Conservation (phyloP, 257 asterid genomes). For the Ajuga chamaepitys region DNA sequence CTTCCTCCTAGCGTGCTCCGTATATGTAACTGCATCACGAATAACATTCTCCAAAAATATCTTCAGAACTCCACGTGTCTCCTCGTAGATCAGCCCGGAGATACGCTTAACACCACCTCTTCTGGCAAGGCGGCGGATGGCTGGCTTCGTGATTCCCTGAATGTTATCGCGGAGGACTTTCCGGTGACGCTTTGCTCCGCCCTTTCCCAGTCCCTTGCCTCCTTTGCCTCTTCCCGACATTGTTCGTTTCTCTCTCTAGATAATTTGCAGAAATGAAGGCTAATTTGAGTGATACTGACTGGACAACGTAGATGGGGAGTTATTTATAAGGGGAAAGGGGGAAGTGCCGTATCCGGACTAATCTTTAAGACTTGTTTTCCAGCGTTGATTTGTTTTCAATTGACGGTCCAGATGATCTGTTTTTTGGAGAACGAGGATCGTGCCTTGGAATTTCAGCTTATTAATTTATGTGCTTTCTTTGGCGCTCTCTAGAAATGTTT, state of each 20-base stretch:
- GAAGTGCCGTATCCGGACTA: slow-evolving; percentile 4
- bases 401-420: slow-evolving; percentile 1
- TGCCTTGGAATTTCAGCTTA: background rate
- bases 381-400: slow-evolving; percentile 13
- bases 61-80: slow-evolving; percentile 35
- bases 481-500: background rate
- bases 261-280: background rate
- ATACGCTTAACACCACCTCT: slow-evolving; percentile 41
- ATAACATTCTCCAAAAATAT: slow-evolving; percentile 37
- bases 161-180: slow-evolving; percentile 41
- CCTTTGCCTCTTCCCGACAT: slow-evolving; percentile 41
- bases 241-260: background rate
- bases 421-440: slow-evolving; percentile 2
- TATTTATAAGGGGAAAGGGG: background rate
- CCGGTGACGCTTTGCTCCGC: slow-evolving; percentile 39
- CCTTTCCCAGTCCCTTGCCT: slow-evolving; percentile 39
- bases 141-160: slow-evolving; percentile 41
- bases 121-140: slow-evolving; percentile 36
- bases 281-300: background rate
- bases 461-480: background rate
- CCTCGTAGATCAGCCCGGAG: slow-evolving; percentile 39
- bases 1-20: slow-evolving; percentile 38
- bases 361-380: background rate
- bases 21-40: slow-evolving; percentile 31
- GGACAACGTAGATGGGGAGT: background rate